These are phyloP conservation scores for Penicillium corylophilum DNA, from an alignment of 2,329 filamentous ascomycete species.

Conservation along the genomic window DNA sequence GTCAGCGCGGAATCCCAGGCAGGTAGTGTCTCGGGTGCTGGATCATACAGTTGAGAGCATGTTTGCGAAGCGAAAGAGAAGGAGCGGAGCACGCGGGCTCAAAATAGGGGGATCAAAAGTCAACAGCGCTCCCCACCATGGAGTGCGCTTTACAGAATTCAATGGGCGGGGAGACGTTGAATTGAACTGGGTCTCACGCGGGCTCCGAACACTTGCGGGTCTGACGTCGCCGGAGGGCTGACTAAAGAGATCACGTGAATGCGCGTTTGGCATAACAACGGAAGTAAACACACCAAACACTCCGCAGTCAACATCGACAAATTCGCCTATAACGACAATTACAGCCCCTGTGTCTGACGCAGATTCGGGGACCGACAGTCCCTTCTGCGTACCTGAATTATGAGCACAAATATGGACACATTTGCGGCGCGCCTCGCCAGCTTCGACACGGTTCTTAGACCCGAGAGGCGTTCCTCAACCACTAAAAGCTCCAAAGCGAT, in stretches of 20 bases:
- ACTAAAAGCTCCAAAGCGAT: constrained; percentile 55
- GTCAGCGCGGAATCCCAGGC: constrained; percentile 7
- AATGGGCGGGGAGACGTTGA: constrained; percentile 11
- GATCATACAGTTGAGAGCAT: constrained; percentile 34
- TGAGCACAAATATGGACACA: constrained; percentile 54
- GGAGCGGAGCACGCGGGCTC: constrained; percentile 28
- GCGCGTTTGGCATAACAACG: constrained; percentile 20
- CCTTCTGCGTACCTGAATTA: constrained; percentile 7
- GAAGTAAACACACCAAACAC: constrained; percentile 23
- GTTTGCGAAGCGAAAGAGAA: constrained; percentile 17
- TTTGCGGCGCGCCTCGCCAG: constrained; percentile 76
- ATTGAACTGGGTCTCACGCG: constrained; percentile 7
- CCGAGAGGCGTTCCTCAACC: constrained; percentile 68
- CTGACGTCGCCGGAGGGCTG: constrained; percentile 16
- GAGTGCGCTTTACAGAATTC: constrained; percentile 8
- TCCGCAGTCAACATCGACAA: constrained; percentile 16
- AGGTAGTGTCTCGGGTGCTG: constrained; percentile 11
- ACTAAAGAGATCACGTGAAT: constrained; percentile 19
- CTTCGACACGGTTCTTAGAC: constrained; percentile 65
- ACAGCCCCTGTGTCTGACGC: not conserved
- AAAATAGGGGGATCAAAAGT: constrained; percentile 14
- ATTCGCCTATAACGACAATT: constrained; percentile 2
- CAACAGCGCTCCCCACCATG: constrained; percentile 26
- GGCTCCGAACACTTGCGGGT: constrained; percentile 6
- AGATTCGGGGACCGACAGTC: not conserved